phyloP scores from a whole-genome alignment of 1,284 basidiomycete species.

The Trametes sp. region DNA sequence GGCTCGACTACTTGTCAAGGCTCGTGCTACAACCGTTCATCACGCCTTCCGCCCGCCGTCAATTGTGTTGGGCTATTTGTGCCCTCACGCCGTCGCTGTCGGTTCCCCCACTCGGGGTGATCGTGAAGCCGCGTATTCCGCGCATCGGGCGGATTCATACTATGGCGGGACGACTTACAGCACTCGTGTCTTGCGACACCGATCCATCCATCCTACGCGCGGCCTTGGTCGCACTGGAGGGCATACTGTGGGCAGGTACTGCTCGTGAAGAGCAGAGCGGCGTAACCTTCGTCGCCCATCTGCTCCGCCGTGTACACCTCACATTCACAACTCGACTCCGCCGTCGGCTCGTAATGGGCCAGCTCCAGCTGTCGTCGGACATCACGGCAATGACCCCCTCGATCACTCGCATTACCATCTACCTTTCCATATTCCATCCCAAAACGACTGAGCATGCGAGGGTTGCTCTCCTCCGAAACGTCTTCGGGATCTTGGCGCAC shows the following conservation, averaged over 20 bases:
- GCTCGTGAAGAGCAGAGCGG: background rate
- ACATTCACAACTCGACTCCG: background rate
- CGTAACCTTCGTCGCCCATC: background rate
- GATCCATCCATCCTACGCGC: background rate
- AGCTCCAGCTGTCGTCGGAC: no score
- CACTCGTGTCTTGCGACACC: background rate
- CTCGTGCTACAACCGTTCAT: background rate
- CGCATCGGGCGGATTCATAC: background rate
- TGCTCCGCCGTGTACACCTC: background rate
- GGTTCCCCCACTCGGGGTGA: no score
- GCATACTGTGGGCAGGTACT: background rate
- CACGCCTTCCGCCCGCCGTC: background rate
- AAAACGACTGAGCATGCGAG: no score
- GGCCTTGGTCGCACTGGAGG: background rate
- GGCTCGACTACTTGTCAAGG: background rate
- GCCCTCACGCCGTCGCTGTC: background rate
- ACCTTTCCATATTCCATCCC: no score
- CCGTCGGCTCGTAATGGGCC: background rate
- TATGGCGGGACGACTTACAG: background rate
- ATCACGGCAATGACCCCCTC: no score
- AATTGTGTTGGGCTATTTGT: background rate
- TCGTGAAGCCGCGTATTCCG: background rate
- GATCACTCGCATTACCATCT: no score
- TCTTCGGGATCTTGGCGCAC: no score
- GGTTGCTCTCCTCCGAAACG: no score